Percentiles rank a stretch among this genome's conserved stretches.
Conservation (phyloP, 768 basidiomycete genomes). For the Dictyophora rubrovolvata region DNA sequence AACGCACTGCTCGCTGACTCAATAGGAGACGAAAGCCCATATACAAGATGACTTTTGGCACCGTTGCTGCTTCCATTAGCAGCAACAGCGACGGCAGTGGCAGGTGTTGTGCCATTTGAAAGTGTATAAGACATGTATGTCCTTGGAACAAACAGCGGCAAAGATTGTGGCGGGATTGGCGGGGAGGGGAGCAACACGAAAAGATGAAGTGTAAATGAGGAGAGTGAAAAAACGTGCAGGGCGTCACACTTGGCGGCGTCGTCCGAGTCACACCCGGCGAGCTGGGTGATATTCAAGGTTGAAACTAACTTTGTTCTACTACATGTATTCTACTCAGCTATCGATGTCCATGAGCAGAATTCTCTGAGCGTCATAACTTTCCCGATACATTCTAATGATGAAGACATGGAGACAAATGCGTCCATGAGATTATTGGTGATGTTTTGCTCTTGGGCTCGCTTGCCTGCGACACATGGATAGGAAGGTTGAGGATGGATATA, state of each 20-base stretch:
- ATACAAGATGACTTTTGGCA: conserved; percentile 1
- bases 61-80: not conserved
- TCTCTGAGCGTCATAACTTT: no score
- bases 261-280: not conserved
- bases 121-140: conserved; percentile 3
- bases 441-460: conserved; percentile 26
- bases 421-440: conserved; percentile 46
- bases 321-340: no score
- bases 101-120: not conserved
- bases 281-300: no score
- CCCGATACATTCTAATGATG: no score
- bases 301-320: no score
- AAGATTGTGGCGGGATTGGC: no score
- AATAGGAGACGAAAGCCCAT: conserved; percentile 5
- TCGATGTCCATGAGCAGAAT: no score
- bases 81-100: no score
- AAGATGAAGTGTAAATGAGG: no score
- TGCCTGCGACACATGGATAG: conserved; percentile 42
- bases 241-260: not conserved
- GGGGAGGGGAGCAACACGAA: no score
- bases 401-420: conserved; percentile 43
- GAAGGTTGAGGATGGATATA: conserved; percentile 40
- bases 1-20: conserved; percentile 1
- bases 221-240: not conserved
- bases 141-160: no score